Conservation (phyloP, 306 rosid genomes). For the Gleditsia sinensis region DNA sequence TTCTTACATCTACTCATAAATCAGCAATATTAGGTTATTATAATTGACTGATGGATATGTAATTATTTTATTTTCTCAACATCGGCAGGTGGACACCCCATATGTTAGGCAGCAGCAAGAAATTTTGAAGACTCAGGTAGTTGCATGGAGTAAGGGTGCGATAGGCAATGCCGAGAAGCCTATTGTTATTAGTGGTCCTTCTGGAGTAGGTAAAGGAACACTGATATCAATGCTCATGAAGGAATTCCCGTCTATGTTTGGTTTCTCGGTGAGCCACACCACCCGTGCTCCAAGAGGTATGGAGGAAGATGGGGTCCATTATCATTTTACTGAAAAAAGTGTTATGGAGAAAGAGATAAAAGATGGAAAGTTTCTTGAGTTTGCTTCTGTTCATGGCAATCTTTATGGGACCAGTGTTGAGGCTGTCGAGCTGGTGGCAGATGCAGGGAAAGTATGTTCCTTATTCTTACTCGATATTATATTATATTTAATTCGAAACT, state of each 20-base stretch:
- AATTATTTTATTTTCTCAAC: slow-evolving; percentile 12
- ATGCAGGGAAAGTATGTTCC: slow-evolving; percentile 64
- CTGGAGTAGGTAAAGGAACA: slow-evolving; percentile 98
- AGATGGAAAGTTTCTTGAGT: slow-evolving; percentile 90
- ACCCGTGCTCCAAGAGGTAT: slow-evolving; percentile 78
- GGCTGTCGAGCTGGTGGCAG: slow-evolving; percentile 88
- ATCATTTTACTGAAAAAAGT: slow-evolving; percentile 78
- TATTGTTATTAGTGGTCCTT: slow-evolving; percentile 87
- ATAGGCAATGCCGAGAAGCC: slow-evolving; percentile 75
- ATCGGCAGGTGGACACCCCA: slow-evolving; percentile 70
- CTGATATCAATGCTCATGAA: slow-evolving; percentile 89
- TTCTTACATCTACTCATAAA: slow-evolving; percentile 6
- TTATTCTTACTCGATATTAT: not conserved
- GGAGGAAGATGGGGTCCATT: slow-evolving; percentile 94
- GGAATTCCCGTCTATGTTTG: slow-evolving; percentile 88
- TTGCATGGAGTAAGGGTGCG: slow-evolving; percentile 96
- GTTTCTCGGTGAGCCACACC: slow-evolving; percentile 97
- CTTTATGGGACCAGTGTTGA: slow-evolving; percentile 94
- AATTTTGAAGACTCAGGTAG: slow-evolving; percentile 66
- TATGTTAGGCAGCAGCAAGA: slow-evolving; percentile 79
- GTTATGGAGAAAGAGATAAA: slow-evolving; percentile 78
- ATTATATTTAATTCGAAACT: slow-evolving; percentile 21
- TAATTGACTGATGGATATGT: not conserved
- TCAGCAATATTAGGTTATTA: not conserved
- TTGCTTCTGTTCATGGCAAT: slow-evolving; percentile 93